Percentiles rank a stretch among this genome's conserved stretches.
phyloP scores from a whole-genome alignment of 2,329 filamentous ascomycete genomes.

The Aspergillus intermedius region DNA sequence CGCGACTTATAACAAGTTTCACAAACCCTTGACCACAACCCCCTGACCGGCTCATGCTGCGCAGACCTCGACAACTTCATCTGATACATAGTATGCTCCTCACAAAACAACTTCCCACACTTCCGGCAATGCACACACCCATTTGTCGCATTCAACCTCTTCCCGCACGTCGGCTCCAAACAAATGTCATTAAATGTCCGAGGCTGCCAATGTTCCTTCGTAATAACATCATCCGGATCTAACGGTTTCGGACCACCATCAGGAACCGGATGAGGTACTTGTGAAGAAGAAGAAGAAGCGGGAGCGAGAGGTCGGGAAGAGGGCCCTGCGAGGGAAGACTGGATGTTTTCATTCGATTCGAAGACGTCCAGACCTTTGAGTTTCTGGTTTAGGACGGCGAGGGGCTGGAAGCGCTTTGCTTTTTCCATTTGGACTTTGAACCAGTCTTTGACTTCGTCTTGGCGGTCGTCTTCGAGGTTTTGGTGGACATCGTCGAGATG shows the following conservation, averaged over 20 bases:
- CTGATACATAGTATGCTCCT: conserved; percentile 98
- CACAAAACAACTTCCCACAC: conserved; percentile 89
- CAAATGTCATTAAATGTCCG: conserved; percentile 68
- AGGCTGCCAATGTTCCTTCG: conserved; percentile 81
- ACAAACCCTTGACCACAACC: conserved; percentile 90
- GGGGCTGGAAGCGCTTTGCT: conserved; percentile 85
- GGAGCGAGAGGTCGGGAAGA: conserved; percentile 27
- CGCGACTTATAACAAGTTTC: conserved; percentile 99
- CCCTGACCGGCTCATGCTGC: conserved; percentile 79
- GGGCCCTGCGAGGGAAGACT: conserved; percentile 26
- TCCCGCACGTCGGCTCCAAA: conserved; percentile 79
- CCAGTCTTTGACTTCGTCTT: conserved; percentile 95
- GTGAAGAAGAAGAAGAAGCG: conserved; percentile 20
- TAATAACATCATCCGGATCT: conserved; percentile 88
- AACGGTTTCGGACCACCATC: conserved; percentile 25
- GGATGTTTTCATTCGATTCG: conserved; percentile 72
- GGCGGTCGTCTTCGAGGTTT: conserved; percentile 78
- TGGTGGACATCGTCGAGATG: conserved; percentile 85
- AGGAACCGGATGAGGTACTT: conserved; percentile 19
- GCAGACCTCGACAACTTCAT: conserved; percentile 93
- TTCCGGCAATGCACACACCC: conserved; percentile 89
- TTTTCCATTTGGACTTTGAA: conserved; percentile 92
- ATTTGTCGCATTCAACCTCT: conserved; percentile 68
- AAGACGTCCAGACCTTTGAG: conserved; percentile 88
- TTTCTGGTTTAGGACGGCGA: conserved; percentile 88